Conservation (phyloP, 306 rosid genomes). For the Macrotyloma uniflorum region DNA sequence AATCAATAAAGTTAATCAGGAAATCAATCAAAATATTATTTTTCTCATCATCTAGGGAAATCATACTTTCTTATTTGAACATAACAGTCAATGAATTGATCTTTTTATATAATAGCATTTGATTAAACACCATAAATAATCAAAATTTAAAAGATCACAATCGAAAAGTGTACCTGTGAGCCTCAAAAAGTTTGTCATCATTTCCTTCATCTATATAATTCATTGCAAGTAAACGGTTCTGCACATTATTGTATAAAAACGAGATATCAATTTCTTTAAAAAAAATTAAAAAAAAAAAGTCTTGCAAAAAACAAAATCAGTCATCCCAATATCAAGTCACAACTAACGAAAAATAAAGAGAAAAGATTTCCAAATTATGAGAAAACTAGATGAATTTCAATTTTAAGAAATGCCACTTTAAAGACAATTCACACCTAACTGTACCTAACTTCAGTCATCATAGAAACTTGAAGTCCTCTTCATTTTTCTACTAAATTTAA, state of each 20-base stretch:
- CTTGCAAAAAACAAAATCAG: constrained; percentile 5
- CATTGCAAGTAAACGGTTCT: constrained; percentile 17
- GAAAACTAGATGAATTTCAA: not conserved
- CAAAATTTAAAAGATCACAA: not conserved
- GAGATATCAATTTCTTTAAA: not conserved
- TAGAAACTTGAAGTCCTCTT: not conserved
- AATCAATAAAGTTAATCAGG: not conserved
- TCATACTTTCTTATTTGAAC: not conserved
- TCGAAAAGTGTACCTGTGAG: not conserved
- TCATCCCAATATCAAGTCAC: not conserved
- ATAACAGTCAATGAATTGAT: constrained; percentile 10
- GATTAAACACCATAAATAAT: not conserved
- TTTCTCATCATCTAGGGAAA: not conserved
- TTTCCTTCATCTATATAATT: constrained; percentile 8
- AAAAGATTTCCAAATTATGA: not conserved
- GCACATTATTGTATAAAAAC: not conserved
- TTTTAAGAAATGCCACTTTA: not conserved
- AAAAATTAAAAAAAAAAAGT: not conserved
- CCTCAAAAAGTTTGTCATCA: not conserved
- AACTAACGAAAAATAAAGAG: not conserved
- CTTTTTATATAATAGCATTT: not conserved
- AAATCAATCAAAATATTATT: not conserved
- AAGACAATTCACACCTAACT: not conserved
- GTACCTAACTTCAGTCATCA: not conserved
- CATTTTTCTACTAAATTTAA: not conserved